Conservation (phyloP, 1,284 basidiomycete species). For the Thecaphora thlaspeos region DNA sequence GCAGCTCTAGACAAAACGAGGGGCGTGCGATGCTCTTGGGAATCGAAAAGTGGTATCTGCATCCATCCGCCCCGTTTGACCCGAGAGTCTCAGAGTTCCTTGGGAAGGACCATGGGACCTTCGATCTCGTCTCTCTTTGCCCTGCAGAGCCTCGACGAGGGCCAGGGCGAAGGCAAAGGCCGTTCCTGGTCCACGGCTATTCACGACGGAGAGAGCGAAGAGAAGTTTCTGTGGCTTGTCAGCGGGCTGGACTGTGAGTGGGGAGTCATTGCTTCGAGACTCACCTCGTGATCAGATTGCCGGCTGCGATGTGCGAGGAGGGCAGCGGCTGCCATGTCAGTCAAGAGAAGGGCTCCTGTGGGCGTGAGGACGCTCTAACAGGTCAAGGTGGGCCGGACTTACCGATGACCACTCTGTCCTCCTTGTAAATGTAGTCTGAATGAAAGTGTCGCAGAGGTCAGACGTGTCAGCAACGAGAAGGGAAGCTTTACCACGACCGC, state of each 20-base stretch:
- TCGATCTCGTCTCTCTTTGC: constrained; percentile 70
- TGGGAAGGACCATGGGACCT: constrained; percentile 67
- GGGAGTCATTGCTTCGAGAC: not conserved
- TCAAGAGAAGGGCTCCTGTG: too few species aligned
- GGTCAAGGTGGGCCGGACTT: not conserved
- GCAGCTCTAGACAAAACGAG: too few species aligned
- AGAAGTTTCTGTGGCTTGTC: too few species aligned
- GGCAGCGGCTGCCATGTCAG: not conserved
- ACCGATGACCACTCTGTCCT: constrained; percentile 69
- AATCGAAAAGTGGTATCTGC: too few species aligned
- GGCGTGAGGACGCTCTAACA: too few species aligned
- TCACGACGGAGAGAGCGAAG: not conserved
- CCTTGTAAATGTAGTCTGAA: constrained; percentile 73
- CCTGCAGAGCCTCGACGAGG: constrained; percentile 70
- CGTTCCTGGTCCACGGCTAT: constrained; percentile 78
- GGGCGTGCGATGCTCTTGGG: too few species aligned
- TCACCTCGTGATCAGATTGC: constrained; percentile 74
- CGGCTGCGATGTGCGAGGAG: constrained; percentile 60
- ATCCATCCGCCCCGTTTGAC: too few species aligned
- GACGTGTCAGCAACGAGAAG: not conserved
- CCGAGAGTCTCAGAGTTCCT: constrained; percentile 9
- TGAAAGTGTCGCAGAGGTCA: too few species aligned
- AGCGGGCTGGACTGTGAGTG: too few species aligned
- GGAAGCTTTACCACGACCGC: not conserved
- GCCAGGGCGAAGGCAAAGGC: constrained; percentile 73